Base-by-base conservation (phyloP, 2,329 filamentous ascomycete species). In the Massarina eburnea region DNA sequence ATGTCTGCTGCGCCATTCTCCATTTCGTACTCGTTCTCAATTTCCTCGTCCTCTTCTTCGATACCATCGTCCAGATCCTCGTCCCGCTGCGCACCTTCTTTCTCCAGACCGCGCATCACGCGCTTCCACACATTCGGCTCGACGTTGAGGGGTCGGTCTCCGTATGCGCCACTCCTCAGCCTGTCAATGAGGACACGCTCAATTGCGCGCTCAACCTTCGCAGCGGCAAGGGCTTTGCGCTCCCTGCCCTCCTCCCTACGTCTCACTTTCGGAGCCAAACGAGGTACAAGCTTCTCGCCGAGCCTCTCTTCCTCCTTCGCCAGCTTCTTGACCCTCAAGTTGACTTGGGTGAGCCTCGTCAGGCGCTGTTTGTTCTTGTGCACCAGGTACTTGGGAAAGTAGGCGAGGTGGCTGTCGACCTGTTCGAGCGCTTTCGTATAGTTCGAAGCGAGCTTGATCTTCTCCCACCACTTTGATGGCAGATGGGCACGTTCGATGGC, bases 111-210 rank as follows among this genome's bases (percentile, higher is more conserved):
- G 51, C 85, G 84, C 59, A 99, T 83, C 7, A 99, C 94, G 80
- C 91, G 95, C 81, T 95, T 95, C 94, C 94, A 99, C 51, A 99
- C 90, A 12, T 82, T 80, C 70, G 96, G 91, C 71, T 95, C 94
- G 41, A 96, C 91, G 67, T 99, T 99, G 55, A 99, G 78, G 33
- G 94, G 94, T 67, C 89, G 84, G 61, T 97, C 91, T 43, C 94
- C 94, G 71, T 99, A 97, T 3, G 91, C 91, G 36, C 94, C 94
- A 65, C 90, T 91, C 55, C 91, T 81, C 71, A 99, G 75, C 59
- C 94, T 80, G 73, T 97, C 90, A 59, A 99, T 87, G 57, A 99
- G 79, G 73, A 97, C 92, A 44, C 94, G 80, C 79, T 99, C 94
- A 71, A 99, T 97, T 7, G 91, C 91, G 55, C 90, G 80, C 79